Base-by-base conservation (phyloP, 2,329 filamentous ascomycete species). In the Dactylellina parvicollis region DNA sequence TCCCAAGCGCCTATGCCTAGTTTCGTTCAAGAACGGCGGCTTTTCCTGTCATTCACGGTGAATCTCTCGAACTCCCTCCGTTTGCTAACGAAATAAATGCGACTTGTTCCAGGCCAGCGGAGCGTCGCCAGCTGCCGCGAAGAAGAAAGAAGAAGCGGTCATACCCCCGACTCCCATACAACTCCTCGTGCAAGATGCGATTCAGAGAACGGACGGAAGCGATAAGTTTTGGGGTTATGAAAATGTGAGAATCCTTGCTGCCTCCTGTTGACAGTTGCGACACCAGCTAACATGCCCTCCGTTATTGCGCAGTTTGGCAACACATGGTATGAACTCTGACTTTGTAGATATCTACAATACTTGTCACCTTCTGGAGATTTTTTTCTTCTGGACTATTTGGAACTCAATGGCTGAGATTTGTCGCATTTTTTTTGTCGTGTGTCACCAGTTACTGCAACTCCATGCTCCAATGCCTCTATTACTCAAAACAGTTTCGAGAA, bases 151-250 rank as follows among this genome's bases (percentile, higher is more conserved):
- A 18, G 67, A 72, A 55, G 34, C 60, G 14, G 69, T 50, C 10
- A 54, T 56, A 32, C 34, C 40, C 30, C 47, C 55, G 20, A 77
- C 74, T 18, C 76, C 75, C 42, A 67, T 77, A 73, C 76, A 92
- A 84, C 90, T 96, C 85, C 85, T 99, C 30, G 86, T 88, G 77
- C 90, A 92, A 81, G 88, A 91, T 70, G 93, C 92, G 2, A 88
- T 93, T 1, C 83, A 96, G 76, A 88, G 92, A 78, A 84, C 86
- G 77, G 93, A 98, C 82, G 95, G 95, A 60, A 96, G 91, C 80
- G 95, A 98, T 83, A 96, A 96, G 83, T 99, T 96, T 83, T 98
- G 96, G 82, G 95, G 95, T 14, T 90, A 98, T 80, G 95, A 99
- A 82, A 99, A 99, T 83, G 94, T 98, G 85, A 82, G 91, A 56